These are phyloP conservation scores for Exserohilum turcica DNA, from an alignment of 2,329 filamentous ascomycete species.

Conservation along the genomic window DNA sequence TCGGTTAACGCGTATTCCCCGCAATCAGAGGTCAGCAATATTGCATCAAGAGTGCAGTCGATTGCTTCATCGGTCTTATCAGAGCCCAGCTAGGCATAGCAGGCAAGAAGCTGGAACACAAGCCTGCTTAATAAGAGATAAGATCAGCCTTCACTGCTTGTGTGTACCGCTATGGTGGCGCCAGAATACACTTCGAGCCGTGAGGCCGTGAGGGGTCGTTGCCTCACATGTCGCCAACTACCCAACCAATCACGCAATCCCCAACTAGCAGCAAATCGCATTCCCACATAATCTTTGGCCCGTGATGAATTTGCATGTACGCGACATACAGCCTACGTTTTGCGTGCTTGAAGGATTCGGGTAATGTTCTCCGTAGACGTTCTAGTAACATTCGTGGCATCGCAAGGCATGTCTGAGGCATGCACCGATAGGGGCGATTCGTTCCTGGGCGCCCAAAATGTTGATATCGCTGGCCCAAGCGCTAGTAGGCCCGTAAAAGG, in stretches of 20 bases:
- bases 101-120: background rate
- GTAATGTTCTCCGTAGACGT: background rate
- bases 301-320: background rate
- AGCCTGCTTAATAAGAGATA: background rate
- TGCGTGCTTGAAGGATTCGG: background rate
- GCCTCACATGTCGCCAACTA: background rate
- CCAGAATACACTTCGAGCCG: background rate
- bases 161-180: background rate
- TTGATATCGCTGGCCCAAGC: background rate
- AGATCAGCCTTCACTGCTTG: background rate
- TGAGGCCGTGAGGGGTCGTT: background rate
- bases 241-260: background rate
- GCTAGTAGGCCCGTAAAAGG: background rate
- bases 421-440: background rate
- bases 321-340: background rate
- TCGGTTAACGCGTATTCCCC: conserved; percentile 6
- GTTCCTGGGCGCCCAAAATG: background rate
- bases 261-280: background rate
- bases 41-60: conserved; percentile 38
- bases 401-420: background rate
- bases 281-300: background rate
- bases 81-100: conserved; percentile 10
- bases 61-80: conserved; percentile 33
- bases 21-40: conserved; percentile 27
- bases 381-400: background rate